These are phyloP conservation scores for Limnomonas spitsbergensis DNA, from an alignment of 139 green algal genomes.

Conservation along the genomic window DNA sequence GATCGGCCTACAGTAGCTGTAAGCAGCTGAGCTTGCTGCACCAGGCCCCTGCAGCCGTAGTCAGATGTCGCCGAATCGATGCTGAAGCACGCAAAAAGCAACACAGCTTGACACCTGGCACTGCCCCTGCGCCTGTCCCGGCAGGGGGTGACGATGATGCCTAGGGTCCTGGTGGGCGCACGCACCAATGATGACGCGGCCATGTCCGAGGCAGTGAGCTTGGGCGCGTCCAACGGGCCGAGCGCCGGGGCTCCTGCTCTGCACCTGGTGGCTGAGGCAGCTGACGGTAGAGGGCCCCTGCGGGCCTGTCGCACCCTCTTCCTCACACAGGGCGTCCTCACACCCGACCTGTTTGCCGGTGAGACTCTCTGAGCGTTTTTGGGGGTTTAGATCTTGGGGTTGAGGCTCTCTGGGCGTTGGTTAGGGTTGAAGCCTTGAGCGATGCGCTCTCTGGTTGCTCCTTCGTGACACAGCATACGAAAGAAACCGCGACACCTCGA, in stretches of 20 bases:
- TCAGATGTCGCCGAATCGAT: no score
- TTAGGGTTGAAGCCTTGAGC: no score
- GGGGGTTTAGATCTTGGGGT: not conserved
- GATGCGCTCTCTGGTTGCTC: no score
- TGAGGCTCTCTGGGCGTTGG: not conserved
- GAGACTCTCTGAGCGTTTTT: not conserved
- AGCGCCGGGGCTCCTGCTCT: not conserved
- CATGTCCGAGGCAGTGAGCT: not conserved
- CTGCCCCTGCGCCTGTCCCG: not conserved
- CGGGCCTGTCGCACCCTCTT: conserved; percentile 38
- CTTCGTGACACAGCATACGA: no score
- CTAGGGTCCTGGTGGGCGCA: conserved; percentile 26
- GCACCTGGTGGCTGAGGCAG: conserved; percentile 39
- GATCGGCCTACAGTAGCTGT: no score
- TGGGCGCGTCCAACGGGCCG: not conserved
- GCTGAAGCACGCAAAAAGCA: no score
- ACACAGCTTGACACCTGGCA: no score
- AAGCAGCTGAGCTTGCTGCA: no score
- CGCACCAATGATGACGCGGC: conserved; percentile 34
- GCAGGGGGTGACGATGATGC: conserved; percentile 37
- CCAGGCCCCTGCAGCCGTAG: no score
- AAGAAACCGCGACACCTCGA: no score
- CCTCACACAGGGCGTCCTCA: conserved; percentile 18
- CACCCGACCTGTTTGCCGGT: conserved; percentile 33
- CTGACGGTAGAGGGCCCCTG: conserved; percentile 33